Base-by-base conservation (phyloP, 1,284 basidiomycete species). In the Malassezia brasiliensis region DNA sequence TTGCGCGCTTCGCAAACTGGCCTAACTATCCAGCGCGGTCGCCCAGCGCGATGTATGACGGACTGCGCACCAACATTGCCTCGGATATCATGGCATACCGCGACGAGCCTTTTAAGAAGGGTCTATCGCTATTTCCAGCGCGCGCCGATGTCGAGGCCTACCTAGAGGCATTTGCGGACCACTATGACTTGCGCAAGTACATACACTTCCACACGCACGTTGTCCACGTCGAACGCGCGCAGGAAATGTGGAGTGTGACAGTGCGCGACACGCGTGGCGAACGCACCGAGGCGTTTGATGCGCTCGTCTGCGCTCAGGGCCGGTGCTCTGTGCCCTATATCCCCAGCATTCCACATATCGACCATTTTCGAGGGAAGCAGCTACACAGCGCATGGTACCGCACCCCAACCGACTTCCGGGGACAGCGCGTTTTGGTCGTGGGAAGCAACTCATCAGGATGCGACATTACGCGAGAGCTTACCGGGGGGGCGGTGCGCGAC, bases 371-470 rank as follows among this genome's bases (percentile, higher is more conserved):
- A 0, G 78, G 78, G 5, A 32, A 69, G 36, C 61, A 80, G 6
- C 19, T 76, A 28, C 80, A 81, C 63, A 75, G 76, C 0, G 67
- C 78, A 8, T 79, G 76, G 76, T 81, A 77, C 59, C 69, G 78
- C 14, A 65, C 65, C 3, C 76, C 79, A 0, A 53, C 68, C 0
- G 58, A 52, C 19, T 75, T 66, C 15, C 45, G 47, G n/a, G 37
- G 44, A 6, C 61, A 77, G 64, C 76, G 66, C 1, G 76, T 81
- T 6, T 68, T 81, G 20, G 77, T 81, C 0, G 77, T 81, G 7
- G 80, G 80, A 6, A 79, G 78, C 30, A 76, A 74, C n/a, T 77
- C 77, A 4, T 79, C 77, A 0, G 80, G 79, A 0, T 77, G 77
- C 15, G 80, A 81, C 58, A 76, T 81, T 25, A 75, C 77, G 0